phyloP scores from a whole-genome alignment of 495 filamentous ascomycete genomes.

The Penicillium argentinense region DNA sequence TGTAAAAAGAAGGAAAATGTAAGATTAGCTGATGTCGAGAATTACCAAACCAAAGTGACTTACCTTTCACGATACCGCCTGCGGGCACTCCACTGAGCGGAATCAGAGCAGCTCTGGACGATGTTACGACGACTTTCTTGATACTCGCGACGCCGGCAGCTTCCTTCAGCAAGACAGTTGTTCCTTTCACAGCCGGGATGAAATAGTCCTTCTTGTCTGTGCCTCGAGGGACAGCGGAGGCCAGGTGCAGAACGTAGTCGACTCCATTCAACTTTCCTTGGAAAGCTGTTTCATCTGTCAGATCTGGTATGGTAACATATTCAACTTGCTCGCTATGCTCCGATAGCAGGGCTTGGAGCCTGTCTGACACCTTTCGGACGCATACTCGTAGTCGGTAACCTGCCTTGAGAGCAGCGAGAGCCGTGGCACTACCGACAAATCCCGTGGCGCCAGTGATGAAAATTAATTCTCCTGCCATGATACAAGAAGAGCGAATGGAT shows the following conservation, averaged over 20 bases:
- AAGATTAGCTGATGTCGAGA: too few relatives aligned
- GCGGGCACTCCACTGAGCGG: constrained; percentile 23
- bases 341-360: constrained; percentile 18
- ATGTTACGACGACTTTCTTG: constrained; percentile 39
- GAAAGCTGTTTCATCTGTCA: constrained; percentile 31
- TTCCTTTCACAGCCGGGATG: constrained; percentile 33
- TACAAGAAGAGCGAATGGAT: too few relatives aligned
- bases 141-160: constrained; percentile 28
- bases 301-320: constrained; percentile 33
- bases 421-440: constrained; percentile 40
- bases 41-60: background rate
- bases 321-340: constrained; percentile 20
- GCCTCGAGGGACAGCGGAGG: constrained; percentile 34
- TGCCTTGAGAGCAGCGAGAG: constrained; percentile 35
- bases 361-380: constrained; percentile 28
- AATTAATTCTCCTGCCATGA: constrained; percentile 20
- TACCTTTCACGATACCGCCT: constrained; percentile 30
- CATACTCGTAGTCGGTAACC: constrained; percentile 39
- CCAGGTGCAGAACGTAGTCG: constrained; percentile 42
- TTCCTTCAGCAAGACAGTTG: constrained; percentile 28
- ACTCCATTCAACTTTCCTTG: constrained; percentile 28
- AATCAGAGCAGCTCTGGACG: constrained; percentile 30
- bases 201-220: constrained; percentile 29
- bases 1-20: background rate
- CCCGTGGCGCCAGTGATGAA: constrained; percentile 49